Conservation (phyloP, 768 basidiomycete genomes). For the Hypholoma fasciculare region DNA sequence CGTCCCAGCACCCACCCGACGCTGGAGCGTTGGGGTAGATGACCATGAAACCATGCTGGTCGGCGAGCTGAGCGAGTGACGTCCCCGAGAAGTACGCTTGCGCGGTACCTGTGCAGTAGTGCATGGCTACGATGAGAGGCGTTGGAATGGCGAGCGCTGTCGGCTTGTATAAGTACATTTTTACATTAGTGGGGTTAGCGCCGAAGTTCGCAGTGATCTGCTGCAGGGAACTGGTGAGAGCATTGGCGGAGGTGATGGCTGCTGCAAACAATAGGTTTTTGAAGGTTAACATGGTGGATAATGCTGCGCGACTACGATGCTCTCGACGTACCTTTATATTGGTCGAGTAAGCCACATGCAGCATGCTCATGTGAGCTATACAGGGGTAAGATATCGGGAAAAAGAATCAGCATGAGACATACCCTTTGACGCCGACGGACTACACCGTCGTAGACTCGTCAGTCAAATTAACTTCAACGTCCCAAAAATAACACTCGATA, state of each 20-base stretch:
- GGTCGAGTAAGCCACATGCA: too few species aligned
- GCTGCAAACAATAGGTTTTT: conserved; percentile 8
- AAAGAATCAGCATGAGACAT: too few species aligned
- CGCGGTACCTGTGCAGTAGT: conserved; percentile 52
- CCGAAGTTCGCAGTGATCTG: conserved; percentile 45
- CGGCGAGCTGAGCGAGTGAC: conserved; percentile 48
- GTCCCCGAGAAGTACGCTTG: conserved; percentile 51
- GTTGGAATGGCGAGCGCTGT: conserved; percentile 33
- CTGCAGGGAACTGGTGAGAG: conserved; percentile 25
- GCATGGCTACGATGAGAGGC: conserved; percentile 51
- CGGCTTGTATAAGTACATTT: conserved; percentile 46
- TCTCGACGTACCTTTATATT: too few species aligned
- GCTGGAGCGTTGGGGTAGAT: conserved; percentile 46
- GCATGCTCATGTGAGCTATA: too few species aligned
- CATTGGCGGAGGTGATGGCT: conserved; percentile 3
- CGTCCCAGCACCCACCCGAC: conserved; percentile 53
- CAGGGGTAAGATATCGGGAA: too few species aligned
- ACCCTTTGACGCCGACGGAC: too few species aligned
- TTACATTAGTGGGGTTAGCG: conserved; percentile 51
- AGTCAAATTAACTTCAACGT: too few species aligned
- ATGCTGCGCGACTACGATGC: too few species aligned
- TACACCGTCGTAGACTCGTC: too few species aligned
- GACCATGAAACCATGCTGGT: conserved; percentile 51
- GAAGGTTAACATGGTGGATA: conserved; percentile 9
- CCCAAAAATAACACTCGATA: too few species aligned